Base-by-base conservation (phyloP, 352 stramenopile species). In the Globisporangium sylvaticum region DNA sequence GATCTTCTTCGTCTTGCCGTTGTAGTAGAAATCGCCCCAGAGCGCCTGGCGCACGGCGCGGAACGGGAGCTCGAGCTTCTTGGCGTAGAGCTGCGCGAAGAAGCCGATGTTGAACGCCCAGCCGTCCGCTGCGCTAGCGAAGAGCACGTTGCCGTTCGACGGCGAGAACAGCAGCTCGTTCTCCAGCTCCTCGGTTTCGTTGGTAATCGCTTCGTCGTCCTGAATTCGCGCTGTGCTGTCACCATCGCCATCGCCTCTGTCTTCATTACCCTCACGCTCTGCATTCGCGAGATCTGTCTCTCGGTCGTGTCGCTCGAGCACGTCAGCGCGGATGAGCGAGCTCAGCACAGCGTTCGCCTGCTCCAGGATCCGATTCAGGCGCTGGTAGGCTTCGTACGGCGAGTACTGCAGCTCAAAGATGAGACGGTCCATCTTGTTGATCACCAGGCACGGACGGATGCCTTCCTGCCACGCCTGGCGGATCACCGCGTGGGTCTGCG, bases 381-480 rank as follows among this genome's bases (percentile, higher is more conserved):
- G 81, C 58, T 98, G 80, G 81, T 98, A 98, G 7, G 94, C 92
- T 68, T 99, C 96, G 24, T 80, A 81, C 1, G 91, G 79, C 42
- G 88, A 94, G 52, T 98, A 88, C 62, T 97, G 90, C 29, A 98
- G 76, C 75, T 98, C 93, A 18, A 92, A 90, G 73, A 97, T 96
- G 31, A 99, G 77, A 12, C 97, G 87, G 77, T 99, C 97, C 64
- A 99, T 90, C 76, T 99, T 99, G 76, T 99, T 99, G 66, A 99
- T 90, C 20, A 99, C 91, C 27, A 99, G 84, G 66, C 97, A 96
- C 7, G 95, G 92, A 4, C 94, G 88, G 59, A 98, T 90, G 50
- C 96, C 87, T 75, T 99, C 94, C 34, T 94, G 75, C 80, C 95
- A 97, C 32, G 96, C 96, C 79, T 98, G 94, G 25, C 94, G 85